Evolutionary conservation across 2,329 filamentous ascomycete species (phyloP).

Genomic region (Diaporthe velutina): DNA sequence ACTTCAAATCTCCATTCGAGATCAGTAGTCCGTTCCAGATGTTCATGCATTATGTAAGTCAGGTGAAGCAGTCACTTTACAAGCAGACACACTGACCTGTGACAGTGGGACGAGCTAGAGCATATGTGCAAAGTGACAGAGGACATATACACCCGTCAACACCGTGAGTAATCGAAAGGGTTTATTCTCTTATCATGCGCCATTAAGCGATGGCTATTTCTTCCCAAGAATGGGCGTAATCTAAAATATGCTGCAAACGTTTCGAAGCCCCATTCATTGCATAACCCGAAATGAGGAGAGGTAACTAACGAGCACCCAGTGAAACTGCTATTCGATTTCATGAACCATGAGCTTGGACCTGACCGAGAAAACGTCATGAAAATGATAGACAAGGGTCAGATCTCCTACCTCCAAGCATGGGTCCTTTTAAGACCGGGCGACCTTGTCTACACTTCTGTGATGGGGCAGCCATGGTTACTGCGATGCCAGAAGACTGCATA

Average conservation of each 20-base stretch:
- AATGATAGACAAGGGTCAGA: background rate
- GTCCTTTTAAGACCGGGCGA: constrained; percentile 1
- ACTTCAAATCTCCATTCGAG: constrained; percentile 9
- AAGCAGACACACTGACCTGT: background rate
- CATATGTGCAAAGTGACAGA: background rate
- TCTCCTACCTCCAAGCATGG: constrained; percentile 5
- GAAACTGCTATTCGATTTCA: constrained; percentile 12
- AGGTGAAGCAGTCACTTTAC: background rate
- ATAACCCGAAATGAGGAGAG: background rate
- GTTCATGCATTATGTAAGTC: background rate
- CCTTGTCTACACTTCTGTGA: background rate
- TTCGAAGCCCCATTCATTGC: background rate
- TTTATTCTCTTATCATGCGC: background rate
- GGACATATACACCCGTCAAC: background rate
- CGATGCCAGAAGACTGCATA: constrained; percentile 15
- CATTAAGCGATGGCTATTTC: background rate
- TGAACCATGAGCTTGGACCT: background rate
- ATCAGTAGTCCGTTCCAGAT: constrained; percentile 9
- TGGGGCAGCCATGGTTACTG: constrained; percentile 1
- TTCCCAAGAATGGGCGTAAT: too few relatives aligned
- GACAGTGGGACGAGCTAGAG: constrained; percentile 1
- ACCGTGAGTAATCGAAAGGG: background rate
- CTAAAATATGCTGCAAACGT: background rate
- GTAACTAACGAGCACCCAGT: background rate
- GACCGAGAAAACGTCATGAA: background rate